phyloP scores from a whole-genome alignment of 106 monocot species.

The Posidonia australis region DNA sequence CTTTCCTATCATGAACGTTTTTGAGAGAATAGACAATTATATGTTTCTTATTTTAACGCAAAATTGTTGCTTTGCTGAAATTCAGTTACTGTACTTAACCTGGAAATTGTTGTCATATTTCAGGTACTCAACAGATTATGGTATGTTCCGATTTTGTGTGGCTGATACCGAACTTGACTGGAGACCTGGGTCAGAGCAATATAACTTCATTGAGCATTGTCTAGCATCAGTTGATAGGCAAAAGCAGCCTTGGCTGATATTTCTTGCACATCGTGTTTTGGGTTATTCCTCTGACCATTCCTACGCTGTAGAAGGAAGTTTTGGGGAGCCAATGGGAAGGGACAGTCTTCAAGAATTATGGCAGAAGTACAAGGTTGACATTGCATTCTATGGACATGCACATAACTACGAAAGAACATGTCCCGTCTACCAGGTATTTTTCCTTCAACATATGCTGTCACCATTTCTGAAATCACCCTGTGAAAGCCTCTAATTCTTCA shows the following conservation, averaged over 20 bases:
- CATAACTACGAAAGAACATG: constrained; percentile 95
- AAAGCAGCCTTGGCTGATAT: constrained; percentile 92
- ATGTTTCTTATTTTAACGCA: no score
- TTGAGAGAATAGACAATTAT: no score
- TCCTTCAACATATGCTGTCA: not conserved
- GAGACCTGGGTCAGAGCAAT: constrained; percentile 78
- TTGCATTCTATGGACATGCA: constrained; percentile 80
- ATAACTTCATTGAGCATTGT: constrained; percentile 75
- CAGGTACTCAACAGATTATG: constrained; percentile 82
- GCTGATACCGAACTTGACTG: constrained; percentile 89
- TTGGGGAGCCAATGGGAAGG: constrained; percentile 90
- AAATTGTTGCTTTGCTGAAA: no score
- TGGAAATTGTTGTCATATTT: not conserved
- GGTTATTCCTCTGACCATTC: constrained; percentile 59
- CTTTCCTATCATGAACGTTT: no score
- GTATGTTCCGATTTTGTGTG: constrained; percentile 90
- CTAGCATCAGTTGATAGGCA: constrained; percentile 62
- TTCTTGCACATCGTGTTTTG: constrained; percentile 68
- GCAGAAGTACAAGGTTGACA: constrained; percentile 87
- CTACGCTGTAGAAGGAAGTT: constrained; percentile 53
- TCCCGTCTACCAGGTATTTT: constrained; percentile 72
- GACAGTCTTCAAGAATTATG: constrained; percentile 79
- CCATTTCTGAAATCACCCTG: constrained; percentile 1
- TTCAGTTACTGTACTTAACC: no score
- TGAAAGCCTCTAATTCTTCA: not conserved